phyloP scores from a whole-genome alignment of 2,329 filamentous ascomycete species.

The Colletotrichum graminicola region DNA sequence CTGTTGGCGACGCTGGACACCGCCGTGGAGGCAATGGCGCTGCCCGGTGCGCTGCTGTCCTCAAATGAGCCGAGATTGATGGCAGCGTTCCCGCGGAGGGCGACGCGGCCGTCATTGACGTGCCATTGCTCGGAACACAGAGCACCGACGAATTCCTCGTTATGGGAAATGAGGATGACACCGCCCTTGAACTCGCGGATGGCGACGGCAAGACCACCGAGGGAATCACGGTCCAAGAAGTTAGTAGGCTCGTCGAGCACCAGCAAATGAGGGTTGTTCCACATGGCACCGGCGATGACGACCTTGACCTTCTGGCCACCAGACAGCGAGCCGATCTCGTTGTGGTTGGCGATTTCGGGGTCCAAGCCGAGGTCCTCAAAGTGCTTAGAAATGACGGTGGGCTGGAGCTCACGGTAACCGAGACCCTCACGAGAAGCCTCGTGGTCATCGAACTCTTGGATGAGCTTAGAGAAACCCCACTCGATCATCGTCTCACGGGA shows the following conservation, averaged over 20 bases:
- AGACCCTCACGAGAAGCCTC: conserved; percentile 98
- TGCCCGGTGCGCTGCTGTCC: conserved; percentile 71
- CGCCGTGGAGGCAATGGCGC: conserved; percentile 70
- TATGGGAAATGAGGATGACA: conserved; percentile 99
- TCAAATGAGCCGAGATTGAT: conserved; percentile 88
- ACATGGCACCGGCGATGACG: conserved; percentile 94
- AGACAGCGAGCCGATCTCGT: conserved; percentile 94
- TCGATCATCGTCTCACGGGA: conserved; percentile 91
- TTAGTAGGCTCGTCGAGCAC: conserved; percentile 99
- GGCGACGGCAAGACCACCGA: conserved; percentile 95
- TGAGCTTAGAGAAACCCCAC: conserved; percentile 89
- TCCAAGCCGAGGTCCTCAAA: conserved; percentile 97
- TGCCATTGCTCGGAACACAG: conserved; percentile 98
- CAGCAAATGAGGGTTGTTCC: conserved; percentile 98
- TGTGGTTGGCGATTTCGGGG: conserved; percentile 98
- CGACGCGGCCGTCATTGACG: conserved; percentile 87
- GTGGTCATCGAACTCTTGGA: conserved; percentile 99
- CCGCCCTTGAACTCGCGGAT: conserved; percentile 98
- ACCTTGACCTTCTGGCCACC: conserved; percentile 99
- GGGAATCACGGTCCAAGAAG: conserved; percentile 97
- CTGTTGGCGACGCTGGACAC: conserved; percentile 67
- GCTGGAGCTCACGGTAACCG: conserved; percentile 93
- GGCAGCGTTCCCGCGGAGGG: conserved; percentile 82
- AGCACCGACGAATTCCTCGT: conserved; percentile 98
- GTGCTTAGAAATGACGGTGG: conserved; percentile 95